A percentile compares a stretch with the other conserved stretches of the same genome.
phyloP scores from a whole-genome alignment of 2,329 filamentous ascomycete genomes.

The Fusarium concolor region DNA sequence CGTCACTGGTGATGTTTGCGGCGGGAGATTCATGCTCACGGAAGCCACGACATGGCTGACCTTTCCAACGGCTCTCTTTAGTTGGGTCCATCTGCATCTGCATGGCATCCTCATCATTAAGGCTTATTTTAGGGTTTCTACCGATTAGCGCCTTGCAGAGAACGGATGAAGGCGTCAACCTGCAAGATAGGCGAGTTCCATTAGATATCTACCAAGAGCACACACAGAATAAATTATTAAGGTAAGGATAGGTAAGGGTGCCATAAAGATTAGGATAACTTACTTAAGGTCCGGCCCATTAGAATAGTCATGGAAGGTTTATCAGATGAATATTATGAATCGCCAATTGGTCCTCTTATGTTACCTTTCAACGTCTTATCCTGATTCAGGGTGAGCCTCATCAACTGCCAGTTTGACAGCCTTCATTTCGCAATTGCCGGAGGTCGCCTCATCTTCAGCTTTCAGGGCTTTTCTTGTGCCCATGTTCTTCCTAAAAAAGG shows the following conservation, averaged over 20 bases:
- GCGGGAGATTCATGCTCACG: background rate
- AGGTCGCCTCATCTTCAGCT: slow-evolving; percentile 36
- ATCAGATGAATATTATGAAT: background rate
- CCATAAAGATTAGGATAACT: too few relatives aligned
- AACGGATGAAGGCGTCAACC: slow-evolving; percentile 5
- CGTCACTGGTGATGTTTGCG: slow-evolving; percentile 38
- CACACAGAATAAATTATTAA: too few relatives aligned
- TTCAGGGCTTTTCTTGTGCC: slow-evolving; percentile 24
- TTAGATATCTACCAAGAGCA: background rate
- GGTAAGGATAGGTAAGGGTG: too few relatives aligned
- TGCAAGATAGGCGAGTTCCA: slow-evolving; percentile 8
- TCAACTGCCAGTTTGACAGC: slow-evolving; percentile 1
- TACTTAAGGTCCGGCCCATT: too few relatives aligned
- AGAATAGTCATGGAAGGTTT: background rate
- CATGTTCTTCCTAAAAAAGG: slow-evolving; percentile 12
- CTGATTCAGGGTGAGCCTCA: background rate
- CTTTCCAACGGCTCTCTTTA: slow-evolving; percentile 20
- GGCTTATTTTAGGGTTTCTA: slow-evolving; percentile 33
- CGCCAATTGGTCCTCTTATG: background rate
- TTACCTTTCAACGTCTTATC: background rate
- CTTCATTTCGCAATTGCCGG: slow-evolving; percentile 11
- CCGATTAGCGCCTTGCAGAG: slow-evolving; percentile 19
- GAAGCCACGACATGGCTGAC: slow-evolving; percentile 9
- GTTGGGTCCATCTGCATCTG: background rate
- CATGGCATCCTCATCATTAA: slow-evolving; percentile 3